Evolutionary conservation across 1,139 yeast genomes (phyloP).

Genomic region (Sugiyamaella grinbergsii): DNA sequence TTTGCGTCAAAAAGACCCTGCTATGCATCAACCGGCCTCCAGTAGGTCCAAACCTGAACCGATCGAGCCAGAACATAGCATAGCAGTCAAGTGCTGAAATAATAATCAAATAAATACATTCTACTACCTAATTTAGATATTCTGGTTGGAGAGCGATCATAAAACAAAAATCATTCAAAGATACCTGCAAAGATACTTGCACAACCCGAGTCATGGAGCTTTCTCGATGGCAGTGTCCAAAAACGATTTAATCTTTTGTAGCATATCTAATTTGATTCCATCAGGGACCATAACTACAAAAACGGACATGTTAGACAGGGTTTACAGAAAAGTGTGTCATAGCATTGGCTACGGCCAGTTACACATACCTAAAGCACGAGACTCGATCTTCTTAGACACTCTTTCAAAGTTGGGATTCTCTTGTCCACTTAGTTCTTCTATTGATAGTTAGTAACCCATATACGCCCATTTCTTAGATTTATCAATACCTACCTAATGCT

Average conservation of each 20-base stretch:
- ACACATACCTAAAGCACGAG: slow-evolving; percentile 60
- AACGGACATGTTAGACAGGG: not conserved
- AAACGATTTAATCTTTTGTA: slow-evolving; percentile 60
- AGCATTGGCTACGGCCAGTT: not conserved
- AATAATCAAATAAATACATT: slow-evolving; percentile 14
- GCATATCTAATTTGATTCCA: slow-evolving; percentile 59
- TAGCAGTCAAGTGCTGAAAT: no score
- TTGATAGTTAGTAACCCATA: not conserved
- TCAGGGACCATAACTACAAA: slow-evolving; percentile 64
- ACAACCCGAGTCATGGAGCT: slow-evolving; percentile 24
- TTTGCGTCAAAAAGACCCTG: no score
- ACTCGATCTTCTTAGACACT: slow-evolving; percentile 57
- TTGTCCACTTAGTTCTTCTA: slow-evolving; percentile 46
- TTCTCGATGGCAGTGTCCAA: slow-evolving; percentile 50
- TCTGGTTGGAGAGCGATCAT: no score
- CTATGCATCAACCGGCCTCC: no score
- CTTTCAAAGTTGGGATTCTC: slow-evolving; percentile 55
- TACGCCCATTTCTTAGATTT: no score
- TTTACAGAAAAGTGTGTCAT: not conserved
- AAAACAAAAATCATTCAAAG: not conserved
- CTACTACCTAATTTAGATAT: no score
- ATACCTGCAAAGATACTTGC: no score
- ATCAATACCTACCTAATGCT: slow-evolving; percentile 50
- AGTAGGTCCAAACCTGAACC: no score
- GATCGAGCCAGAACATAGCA: no score